phyloP scores from a whole-genome alignment of 163 green algal genomes.

The Chlamydomonas reinhardtii region DNA sequence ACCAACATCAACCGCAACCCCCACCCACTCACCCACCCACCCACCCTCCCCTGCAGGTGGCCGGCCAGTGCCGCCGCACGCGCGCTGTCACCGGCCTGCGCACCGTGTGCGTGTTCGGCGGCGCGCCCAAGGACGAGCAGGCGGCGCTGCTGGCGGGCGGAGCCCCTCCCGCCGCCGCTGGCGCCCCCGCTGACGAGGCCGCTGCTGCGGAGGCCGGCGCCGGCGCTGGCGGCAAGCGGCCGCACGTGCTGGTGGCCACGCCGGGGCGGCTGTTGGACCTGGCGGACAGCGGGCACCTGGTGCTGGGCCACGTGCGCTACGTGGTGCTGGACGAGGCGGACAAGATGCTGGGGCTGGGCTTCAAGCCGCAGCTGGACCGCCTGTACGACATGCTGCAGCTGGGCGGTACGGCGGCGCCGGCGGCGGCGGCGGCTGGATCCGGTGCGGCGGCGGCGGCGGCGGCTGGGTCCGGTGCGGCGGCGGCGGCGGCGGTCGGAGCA shows the following conservation, averaged over 20 bases:
- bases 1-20: too few species aligned
- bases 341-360: conserved; percentile 92
- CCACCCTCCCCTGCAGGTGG: conserved; percentile 53
- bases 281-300: conserved; percentile 66
- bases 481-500: too few species aligned
- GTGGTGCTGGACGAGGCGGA: conserved; percentile 96
- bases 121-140: conserved; percentile 76
- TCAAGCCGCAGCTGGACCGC: conserved; percentile 83
- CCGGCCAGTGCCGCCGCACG: conserved; percentile 39
- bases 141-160: conserved; percentile 30
- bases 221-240: conserved; percentile 40
- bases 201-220: too few species aligned
- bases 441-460: too few species aligned
- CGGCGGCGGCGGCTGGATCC: too few species aligned
- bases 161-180: too few species aligned
- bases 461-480: background rate
- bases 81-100: conserved; percentile 59
- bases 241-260: conserved; percentile 90
- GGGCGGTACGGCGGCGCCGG: background rate
- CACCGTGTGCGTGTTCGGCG: conserved; percentile 74
- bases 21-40: too few species aligned
- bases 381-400: conserved; percentile 71
- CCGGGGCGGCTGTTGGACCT: conserved; percentile 91
- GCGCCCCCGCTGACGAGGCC: too few species aligned
- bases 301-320: conserved; percentile 63